These are phyloP conservation scores for Candida sp. DNA, from an alignment of 1,139 yeast species.

Conservation along the genomic window DNA sequence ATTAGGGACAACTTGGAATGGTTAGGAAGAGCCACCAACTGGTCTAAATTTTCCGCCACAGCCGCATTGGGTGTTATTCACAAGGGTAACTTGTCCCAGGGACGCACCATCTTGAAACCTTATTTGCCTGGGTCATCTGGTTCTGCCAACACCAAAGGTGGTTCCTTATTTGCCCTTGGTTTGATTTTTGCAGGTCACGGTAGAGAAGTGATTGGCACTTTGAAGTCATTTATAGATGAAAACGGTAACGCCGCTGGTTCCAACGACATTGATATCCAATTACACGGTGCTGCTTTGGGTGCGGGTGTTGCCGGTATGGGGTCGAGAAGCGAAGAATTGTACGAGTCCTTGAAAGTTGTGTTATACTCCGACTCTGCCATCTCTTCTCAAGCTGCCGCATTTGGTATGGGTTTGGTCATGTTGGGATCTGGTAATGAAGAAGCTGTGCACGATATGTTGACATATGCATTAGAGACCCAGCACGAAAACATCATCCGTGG, in stretches of 20 bases:
- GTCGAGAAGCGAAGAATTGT: constrained; percentile 71
- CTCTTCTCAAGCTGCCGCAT: constrained; percentile 97
- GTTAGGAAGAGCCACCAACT: constrained; percentile 96
- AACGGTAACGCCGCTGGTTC: constrained; percentile 69
- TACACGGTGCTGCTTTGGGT: constrained; percentile 97
- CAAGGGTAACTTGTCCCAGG: constrained; percentile 92
- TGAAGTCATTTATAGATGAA: constrained; percentile 75
- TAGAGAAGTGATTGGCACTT: constrained; percentile 80
- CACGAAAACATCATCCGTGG: constrained; percentile 97
- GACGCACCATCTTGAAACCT: constrained; percentile 85
- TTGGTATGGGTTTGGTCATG: constrained; percentile 97
- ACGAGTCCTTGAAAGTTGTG: constrained; percentile 84
- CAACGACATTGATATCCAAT: constrained; percentile 81
- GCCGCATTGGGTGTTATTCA: constrained; percentile 99
- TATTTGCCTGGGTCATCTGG: constrained; percentile 86
- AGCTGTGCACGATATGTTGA: constrained; percentile 82
- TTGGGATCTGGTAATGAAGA: constrained; percentile 85
- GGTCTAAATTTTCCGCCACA: constrained; percentile 98
- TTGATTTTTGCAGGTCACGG: constrained; percentile 97
- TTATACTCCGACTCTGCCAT: constrained; percentile 91
- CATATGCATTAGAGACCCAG: constrained; percentile 94
- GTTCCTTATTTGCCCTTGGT: constrained; percentile 93
- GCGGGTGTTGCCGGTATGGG: constrained; percentile 99
- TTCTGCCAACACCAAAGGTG: constrained; percentile 93
- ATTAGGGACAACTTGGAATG: constrained; percentile 92